A percentile compares a stretch with the other conserved stretches of the same genome.
phyloP scores from a whole-genome alignment of 2,329 filamentous ascomycete species.

The Apiospora kogelbergensis region DNA sequence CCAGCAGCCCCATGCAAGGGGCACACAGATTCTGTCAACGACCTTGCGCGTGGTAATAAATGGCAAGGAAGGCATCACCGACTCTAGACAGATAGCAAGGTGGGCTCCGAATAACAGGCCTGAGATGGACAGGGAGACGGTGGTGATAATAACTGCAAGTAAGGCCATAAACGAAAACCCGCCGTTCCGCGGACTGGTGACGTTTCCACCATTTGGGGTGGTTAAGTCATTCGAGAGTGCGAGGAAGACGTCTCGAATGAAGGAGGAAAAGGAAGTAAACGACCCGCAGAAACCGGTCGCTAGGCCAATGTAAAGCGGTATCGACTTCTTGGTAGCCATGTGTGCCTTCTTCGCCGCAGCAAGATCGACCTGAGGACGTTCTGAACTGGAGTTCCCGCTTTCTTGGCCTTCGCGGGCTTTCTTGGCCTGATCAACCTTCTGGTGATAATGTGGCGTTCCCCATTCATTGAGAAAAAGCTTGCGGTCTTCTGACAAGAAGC shows the following conservation, averaged over 20 bases:
- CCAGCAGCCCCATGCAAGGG: conserved; percentile 76
- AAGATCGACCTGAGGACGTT: conserved; percentile 32
- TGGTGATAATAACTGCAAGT: conserved; percentile 71
- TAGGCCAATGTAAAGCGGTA: conserved; percentile 84
- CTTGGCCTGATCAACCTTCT: conserved; percentile 33
- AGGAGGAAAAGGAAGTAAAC: conserved; percentile 86
- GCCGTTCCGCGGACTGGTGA: conserved; percentile 55
- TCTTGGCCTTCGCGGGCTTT: conserved; percentile 38
- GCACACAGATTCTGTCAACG: conserved; percentile 62
- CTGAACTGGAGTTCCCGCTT: conserved; percentile 22
- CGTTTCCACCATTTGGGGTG: conserved; percentile 41
- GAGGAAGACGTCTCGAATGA: conserved; percentile 78
- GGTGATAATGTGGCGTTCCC: conserved; percentile 46
- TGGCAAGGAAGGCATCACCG: conserved; percentile 59
- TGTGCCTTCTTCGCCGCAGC: conserved; percentile 56
- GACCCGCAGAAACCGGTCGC: conserved; percentile 87
- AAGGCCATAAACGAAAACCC: conserved; percentile 85
- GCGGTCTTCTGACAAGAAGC: conserved; percentile 79
- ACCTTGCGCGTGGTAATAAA: conserved; percentile 56
- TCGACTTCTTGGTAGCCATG: conserved; percentile 72
- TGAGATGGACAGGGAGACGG: conserved; percentile 67
- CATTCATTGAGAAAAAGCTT: conserved; percentile 71
- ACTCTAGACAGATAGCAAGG: conserved; percentile 63
- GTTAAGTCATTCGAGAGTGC: conserved; percentile 74
- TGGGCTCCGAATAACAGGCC: conserved; percentile 75